These are phyloP conservation scores for Phylloporus arenicola DNA, from an alignment of 768 basidiomycete species.

Conservation along the genomic window DNA sequence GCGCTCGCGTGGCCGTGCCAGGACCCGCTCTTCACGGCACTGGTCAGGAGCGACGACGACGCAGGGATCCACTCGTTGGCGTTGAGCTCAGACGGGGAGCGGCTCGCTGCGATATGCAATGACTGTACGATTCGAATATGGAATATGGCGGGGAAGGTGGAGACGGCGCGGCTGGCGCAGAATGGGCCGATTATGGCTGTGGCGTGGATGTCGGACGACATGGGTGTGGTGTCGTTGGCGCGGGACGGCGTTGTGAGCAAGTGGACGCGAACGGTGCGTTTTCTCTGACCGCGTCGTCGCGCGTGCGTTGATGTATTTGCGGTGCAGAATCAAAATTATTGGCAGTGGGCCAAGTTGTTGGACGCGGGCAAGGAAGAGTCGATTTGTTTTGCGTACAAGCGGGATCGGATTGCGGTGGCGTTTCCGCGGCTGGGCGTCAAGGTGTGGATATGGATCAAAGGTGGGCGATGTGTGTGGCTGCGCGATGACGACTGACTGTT, in stretches of 20 bases:
- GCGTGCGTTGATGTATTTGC: not conserved
- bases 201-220: constrained; percentile 56
- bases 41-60: constrained; percentile 43
- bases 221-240: constrained; percentile 52
- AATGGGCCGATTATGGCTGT: constrained; percentile 44
- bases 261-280: constrained; percentile 53
- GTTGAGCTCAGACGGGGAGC: constrained; percentile 49
- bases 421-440: constrained; percentile 56
- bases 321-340: constrained; percentile 42
- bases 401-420: constrained; percentile 58
- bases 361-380: constrained; percentile 44
- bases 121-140: constrained; percentile 63
- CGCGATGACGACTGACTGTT: constrained; percentile 1
- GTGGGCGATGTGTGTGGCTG: constrained; percentile 26
- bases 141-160: constrained; percentile 42
- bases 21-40: constrained; percentile 32
- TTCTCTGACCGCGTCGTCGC: not conserved
- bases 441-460: constrained; percentile 59
- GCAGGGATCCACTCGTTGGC: constrained; percentile 43
- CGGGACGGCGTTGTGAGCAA: constrained; percentile 54
- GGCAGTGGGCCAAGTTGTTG: constrained; percentile 53
- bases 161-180: constrained; percentile 54
- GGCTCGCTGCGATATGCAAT: constrained; percentile 55
- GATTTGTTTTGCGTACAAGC: constrained; percentile 49
- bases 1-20: constrained; percentile 46